Percentiles rank a stretch among this genome's conserved stretches.
These are phyloP conservation scores for Ocimum tenuiflorum DNA, from an alignment of 257 asterid genomes.

Conservation along the genomic window DNA sequence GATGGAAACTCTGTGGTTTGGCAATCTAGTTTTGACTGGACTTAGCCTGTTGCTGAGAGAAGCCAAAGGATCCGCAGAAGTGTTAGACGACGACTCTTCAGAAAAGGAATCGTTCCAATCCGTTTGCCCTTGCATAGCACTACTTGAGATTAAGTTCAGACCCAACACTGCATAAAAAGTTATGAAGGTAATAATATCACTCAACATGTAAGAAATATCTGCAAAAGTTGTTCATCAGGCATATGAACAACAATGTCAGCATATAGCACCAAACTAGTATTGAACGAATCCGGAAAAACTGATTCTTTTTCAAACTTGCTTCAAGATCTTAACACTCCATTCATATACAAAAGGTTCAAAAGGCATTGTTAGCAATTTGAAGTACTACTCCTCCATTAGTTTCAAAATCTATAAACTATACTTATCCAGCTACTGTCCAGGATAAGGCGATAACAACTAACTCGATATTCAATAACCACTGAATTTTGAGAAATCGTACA, in stretches of 20 bases:
- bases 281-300: not conserved
- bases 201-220: not conserved
- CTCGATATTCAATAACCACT: not conserved
- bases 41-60: constrained; percentile 37
- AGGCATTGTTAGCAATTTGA: not conserved
- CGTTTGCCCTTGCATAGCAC: constrained; percentile 53
- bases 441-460: not conserved
- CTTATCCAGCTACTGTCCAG: not conserved
- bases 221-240: not conserved
- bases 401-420: not conserved
- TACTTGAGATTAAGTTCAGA: not conserved
- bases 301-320: not conserved
- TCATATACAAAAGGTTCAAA: constrained; percentile 7
- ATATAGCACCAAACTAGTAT: not conserved
- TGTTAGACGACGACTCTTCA: constrained; percentile 44
- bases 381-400: not conserved
- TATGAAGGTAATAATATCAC: not conserved
- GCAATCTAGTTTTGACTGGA: constrained; percentile 54
- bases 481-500: not conserved
- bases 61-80: constrained; percentile 38
- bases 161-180: not conserved
- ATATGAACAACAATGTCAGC: not conserved
- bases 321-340: not conserved
- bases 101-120: constrained; percentile 53
- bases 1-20: constrained; percentile 35